A percentile compares a stretch with the other conserved stretches of the same genome.
Conservation (phyloP, 306 rosid genomes). For the Pyrus pyrifolia region DNA sequence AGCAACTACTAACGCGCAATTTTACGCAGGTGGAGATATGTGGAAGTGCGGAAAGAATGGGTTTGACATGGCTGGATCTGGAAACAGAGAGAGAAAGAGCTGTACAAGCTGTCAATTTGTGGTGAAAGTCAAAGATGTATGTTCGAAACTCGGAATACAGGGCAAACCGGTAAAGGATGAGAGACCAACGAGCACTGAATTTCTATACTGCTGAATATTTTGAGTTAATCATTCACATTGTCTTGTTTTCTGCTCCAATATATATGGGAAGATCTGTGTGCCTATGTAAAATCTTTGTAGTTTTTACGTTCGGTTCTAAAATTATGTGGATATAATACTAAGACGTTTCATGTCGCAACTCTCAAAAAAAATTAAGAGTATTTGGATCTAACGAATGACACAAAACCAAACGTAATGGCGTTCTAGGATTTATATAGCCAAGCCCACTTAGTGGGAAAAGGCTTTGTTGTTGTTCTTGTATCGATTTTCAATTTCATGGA, state of each 20-base stretch:
- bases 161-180: neutral
- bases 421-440: too few relatives aligned
- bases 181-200: neutral
- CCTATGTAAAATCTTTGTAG: neutral
- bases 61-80: neutral
- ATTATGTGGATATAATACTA: too few relatives aligned
- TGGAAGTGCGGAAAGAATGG: neutral
- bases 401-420: too few relatives aligned
- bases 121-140: neutral
- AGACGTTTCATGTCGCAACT: too few relatives aligned
- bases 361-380: too few relatives aligned
- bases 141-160: neutral
- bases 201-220: neutral
- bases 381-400: too few relatives aligned
- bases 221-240: neutral
- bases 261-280: neutral
- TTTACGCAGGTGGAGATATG: neutral
- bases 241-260: neutral
- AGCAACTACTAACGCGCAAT: neutral
- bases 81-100: neutral
- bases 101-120: neutral
- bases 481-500: too few relatives aligned
- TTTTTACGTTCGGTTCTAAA: neutral
- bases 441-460: too few relatives aligned
- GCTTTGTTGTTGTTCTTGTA: too few relatives aligned